Evolutionary conservation across 1,284 basidiomycete species (phyloP), one percentile per base, ranked within the genome.

Genomic region (Vanrija pseudolonga): DNA sequence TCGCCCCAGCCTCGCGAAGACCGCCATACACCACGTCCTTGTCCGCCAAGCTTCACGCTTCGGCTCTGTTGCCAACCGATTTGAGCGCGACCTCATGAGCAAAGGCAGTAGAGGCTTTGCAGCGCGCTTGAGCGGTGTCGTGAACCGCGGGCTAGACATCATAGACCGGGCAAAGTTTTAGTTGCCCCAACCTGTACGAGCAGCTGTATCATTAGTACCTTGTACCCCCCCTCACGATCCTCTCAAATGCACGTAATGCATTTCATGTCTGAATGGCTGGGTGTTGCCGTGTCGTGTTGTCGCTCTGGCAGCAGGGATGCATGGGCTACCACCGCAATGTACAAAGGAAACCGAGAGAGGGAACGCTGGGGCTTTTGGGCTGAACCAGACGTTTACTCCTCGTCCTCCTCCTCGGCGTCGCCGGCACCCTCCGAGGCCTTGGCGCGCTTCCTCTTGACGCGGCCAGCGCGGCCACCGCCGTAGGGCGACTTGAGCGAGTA

Each of bases 381-480:
- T 32, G 38, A 36, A 18, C 24, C 38, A 26, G 37, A 32, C 11
- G 49, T 64, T 62, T 71, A 73, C 66, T 73, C 72, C 61, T 83
- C 85, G 80, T 92, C 90, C 76, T 97, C 95, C 66, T 73, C 72
- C 59, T 83, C 85, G 80, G 90, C 90, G 76, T 97, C 95, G 67
- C 87, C 92, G 71, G 88, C 90, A 80, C 88, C 92, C 65, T 89
- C 90, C 59, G 94, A 93, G 51, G 91, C 90, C 65, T 86, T 86
- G 66, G 89, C 89, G 72, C 95, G 91, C 91, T 97, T 98, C 80
- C 96, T 87, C 89, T 98, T 98, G 77, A 97, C 93, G 76, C 96
- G 94, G 72, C 96, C 95, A 63, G 94, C 82, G 67, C 95, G 90
- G 69, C 89, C 95, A 76, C 95, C 95, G 77, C 95, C 96, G 77